Evolutionary conservation across 768 basidiomycete species (phyloP).

Genomic region (Pleurotus tuber-regium): DNA sequence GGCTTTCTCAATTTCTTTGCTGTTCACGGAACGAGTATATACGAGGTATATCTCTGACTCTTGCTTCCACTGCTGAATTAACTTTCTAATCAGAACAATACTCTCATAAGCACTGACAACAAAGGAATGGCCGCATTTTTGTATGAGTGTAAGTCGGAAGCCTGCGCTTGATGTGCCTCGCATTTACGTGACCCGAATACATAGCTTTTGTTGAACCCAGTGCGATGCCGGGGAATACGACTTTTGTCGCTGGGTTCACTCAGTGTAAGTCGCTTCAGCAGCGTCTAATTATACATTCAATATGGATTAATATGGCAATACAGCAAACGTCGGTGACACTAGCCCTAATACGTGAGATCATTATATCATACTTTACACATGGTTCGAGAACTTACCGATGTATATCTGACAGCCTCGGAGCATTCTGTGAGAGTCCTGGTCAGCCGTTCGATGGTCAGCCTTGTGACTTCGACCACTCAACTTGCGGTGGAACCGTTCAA

Average conservation of each 20-base stretch:
- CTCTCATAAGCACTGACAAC: conserved; percentile 77
- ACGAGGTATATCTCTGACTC: conserved; percentile 45
- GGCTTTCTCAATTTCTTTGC: conserved; percentile 76
- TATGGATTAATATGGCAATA: conserved; percentile 7
- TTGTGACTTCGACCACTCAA: conserved; percentile 72
- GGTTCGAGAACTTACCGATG: conserved; percentile 1
- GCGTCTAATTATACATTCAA: conserved; percentile 1
- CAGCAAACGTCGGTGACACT: conserved; percentile 81
- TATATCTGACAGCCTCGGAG: conserved; percentile 46
- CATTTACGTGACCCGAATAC: conserved; percentile 10
- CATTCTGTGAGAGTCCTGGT: conserved; percentile 78
- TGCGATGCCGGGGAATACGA: conserved; percentile 63
- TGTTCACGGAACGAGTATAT: conserved; percentile 80
- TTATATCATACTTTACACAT: conserved; percentile 10
- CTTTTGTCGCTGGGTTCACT: conserved; percentile 73
- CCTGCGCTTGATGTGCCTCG: background rate
- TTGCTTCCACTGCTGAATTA: background rate
- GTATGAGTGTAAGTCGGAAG: conserved; percentile 56
- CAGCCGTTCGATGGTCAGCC: conserved; percentile 60
- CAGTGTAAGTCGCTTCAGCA: conserved; percentile 51
- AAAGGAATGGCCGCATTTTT: conserved; percentile 84
- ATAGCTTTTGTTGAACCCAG: conserved; percentile 62
- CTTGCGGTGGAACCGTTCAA: conserved; percentile 66
- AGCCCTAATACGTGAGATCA: conserved; percentile 71
- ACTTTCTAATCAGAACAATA: conserved; percentile 61